Percentiles rank a stretch among this genome's conserved stretches.
These are phyloP conservation scores for Solioccasus polychromus DNA, from an alignment of 768 basidiomycete species.

Conservation along the genomic window DNA sequence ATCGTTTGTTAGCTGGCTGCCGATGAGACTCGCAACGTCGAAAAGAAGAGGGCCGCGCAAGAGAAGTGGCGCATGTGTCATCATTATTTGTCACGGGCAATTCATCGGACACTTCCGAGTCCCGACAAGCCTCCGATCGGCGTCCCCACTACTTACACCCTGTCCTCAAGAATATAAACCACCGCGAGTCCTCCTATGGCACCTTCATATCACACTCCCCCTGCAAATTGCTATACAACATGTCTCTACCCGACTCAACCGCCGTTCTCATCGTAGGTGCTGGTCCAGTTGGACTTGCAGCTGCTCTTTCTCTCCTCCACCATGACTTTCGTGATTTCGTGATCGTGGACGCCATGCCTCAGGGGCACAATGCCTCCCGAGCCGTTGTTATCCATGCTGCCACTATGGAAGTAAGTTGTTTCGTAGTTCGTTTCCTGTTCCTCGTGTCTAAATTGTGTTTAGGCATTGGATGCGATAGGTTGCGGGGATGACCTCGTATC, in stretches of 20 bases:
- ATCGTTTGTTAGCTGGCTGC: no score
- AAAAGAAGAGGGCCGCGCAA: no score
- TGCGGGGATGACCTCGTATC: constrained; percentile 39
- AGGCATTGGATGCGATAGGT: constrained; percentile 47
- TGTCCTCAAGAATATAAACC: no score
- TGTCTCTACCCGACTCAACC: constrained; percentile 34
- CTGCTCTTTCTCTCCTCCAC: constrained; percentile 43
- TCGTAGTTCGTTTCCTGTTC: not conserved
- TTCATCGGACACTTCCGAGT: no score
- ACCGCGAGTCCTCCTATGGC: no score
- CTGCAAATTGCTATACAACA: no score
- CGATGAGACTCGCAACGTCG: no score
- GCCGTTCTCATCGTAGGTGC: constrained; percentile 50
- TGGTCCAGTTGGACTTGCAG: constrained; percentile 47
- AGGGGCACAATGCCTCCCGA: constrained; percentile 40
- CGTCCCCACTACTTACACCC: no score
- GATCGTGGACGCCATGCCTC: constrained; percentile 38
- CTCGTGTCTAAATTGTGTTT: constrained; percentile 30
- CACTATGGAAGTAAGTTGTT: constrained; percentile 44
- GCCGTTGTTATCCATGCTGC: constrained; percentile 49
- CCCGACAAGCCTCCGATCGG: no score
- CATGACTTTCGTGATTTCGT: constrained; percentile 41
- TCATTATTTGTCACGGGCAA: no score
- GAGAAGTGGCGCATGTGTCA: no score
- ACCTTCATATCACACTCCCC: no score